These are phyloP conservation scores for Dacryopinax primogenitus DNA, from an alignment of 768 basidiomycete genomes.

Conservation along the genomic window DNA sequence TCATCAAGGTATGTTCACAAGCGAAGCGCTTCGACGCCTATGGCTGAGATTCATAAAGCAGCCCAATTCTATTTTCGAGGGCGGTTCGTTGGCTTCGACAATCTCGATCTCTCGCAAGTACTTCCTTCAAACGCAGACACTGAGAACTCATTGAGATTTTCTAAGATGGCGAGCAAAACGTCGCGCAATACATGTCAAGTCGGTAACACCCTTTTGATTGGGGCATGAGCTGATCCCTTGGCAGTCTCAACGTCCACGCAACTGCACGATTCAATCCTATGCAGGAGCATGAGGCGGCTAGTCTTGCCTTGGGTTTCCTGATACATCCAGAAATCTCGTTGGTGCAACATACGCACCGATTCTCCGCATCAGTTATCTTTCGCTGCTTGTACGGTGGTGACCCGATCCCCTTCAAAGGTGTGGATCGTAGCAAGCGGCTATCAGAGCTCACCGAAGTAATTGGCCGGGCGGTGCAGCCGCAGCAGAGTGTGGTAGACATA, in stretches of 20 bases:
- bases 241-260: not conserved
- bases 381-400: not conserved
- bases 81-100: too few relatives aligned
- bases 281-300: not conserved
- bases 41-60: too few relatives aligned
- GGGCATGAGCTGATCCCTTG: not conserved
- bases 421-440: not conserved
- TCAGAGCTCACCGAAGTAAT: not conserved
- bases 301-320: not conserved
- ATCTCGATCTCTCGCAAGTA: not conserved
- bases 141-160: not conserved
- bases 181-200: not conserved
- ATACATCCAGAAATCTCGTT: not conserved
- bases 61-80: too few relatives aligned
- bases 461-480: not conserved
- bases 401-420: not conserved
- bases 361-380: not conserved
- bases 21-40: too few relatives aligned
- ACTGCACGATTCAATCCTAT: not conserved
- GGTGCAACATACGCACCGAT: not conserved
- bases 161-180: not conserved
- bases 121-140: too few relatives aligned
- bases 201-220: not conserved
- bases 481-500: not conserved
- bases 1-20: slow-evolving; percentile 32